Percentiles rank a stretch among this genome's conserved stretches.
Evolutionary conservation across 768 basidiomycete species (phyloP).

Genomic region (Tephrocybe sp.): DNA sequence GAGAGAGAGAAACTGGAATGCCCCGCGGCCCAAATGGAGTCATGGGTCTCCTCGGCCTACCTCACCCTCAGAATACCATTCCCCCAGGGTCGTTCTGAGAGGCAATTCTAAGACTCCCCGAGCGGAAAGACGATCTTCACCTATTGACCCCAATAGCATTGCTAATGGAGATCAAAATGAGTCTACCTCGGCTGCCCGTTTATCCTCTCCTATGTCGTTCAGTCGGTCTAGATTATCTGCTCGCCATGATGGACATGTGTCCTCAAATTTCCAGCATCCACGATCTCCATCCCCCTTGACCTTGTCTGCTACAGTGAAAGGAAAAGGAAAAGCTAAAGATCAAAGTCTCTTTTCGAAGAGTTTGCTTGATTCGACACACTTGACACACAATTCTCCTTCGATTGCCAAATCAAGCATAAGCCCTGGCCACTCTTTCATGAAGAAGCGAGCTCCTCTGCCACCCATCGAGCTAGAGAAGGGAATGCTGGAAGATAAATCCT

Average conservation of each 20-base stretch:
- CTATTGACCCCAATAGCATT: conserved; percentile 8
- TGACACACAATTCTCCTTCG: conserved; percentile 25
- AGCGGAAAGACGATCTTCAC: conserved; percentile 19
- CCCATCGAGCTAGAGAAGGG: conserved; percentile 38
- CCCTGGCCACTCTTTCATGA: conserved; percentile 35
- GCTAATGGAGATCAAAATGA: background rate
- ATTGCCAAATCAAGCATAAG: background rate
- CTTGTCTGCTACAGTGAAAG: background rate
- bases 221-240: background rate
- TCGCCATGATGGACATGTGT: background rate
- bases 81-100: conserved; percentile 14
- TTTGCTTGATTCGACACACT: background rate
- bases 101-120: conserved; percentile 9
- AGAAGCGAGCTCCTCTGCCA: conserved; percentile 32
- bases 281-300: conserved; percentile 7
- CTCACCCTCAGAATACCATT: conserved; percentile 15
- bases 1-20: conserved; percentile 72
- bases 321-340: conserved; percentile 8
- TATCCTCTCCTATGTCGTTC: background rate
- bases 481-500: conserved; percentile 10
- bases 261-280: background rate
- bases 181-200: background rate
- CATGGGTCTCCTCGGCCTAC: conserved; percentile 15
- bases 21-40: conserved; percentile 60
- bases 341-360: background rate